phyloP scores from a whole-genome alignment of 371 early-diverging fungal genomes.

The Mortierella sp. region DNA sequence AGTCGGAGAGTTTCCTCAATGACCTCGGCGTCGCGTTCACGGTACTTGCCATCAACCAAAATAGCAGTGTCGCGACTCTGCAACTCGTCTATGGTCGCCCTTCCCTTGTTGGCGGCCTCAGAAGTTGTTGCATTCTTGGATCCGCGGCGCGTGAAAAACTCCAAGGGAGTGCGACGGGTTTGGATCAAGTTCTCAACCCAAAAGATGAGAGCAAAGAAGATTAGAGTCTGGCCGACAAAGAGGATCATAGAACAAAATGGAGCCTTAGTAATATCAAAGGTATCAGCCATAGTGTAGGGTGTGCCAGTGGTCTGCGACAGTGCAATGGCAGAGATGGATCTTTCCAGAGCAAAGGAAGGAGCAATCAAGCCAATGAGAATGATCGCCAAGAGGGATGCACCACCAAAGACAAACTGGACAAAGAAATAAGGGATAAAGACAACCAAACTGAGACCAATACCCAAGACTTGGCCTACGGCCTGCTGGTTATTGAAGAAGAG shows the following conservation, averaged over 20 bases:
- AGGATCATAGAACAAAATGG: conserved; percentile 44
- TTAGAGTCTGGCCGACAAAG: conserved; percentile 35
- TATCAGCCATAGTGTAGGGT: conserved; percentile 43
- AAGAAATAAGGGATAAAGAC: conserved; percentile 61
- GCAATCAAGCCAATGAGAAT: conserved; percentile 39
- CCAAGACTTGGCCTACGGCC: conserved; percentile 55
- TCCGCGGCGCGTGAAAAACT: conserved; percentile 22
- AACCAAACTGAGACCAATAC: conserved; percentile 47
- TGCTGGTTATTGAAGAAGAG: conserved; percentile 48
- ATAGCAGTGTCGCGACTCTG: conserved; percentile 24
- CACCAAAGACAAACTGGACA: conserved; percentile 54
- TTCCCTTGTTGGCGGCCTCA: background rate
- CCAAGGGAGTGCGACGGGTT: conserved; percentile 36
- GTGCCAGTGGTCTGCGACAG: conserved; percentile 23
- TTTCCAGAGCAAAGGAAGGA: conserved; percentile 59
- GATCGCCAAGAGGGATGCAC: conserved; percentile 34
- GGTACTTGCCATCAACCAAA: conserved; percentile 40
- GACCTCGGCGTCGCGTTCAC: conserved; percentile 46
- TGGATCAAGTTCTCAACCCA: conserved; percentile 50
- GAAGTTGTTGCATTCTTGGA: background rate
- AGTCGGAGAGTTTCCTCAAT: conserved; percentile 47
- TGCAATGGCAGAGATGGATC: conserved; percentile 49
- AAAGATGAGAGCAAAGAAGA: conserved; percentile 33
- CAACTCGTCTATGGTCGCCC: background rate
- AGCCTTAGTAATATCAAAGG: conserved; percentile 37